Base-by-base conservation (phyloP, 306 rosid species). In the Lagenaria siceraria region DNA sequence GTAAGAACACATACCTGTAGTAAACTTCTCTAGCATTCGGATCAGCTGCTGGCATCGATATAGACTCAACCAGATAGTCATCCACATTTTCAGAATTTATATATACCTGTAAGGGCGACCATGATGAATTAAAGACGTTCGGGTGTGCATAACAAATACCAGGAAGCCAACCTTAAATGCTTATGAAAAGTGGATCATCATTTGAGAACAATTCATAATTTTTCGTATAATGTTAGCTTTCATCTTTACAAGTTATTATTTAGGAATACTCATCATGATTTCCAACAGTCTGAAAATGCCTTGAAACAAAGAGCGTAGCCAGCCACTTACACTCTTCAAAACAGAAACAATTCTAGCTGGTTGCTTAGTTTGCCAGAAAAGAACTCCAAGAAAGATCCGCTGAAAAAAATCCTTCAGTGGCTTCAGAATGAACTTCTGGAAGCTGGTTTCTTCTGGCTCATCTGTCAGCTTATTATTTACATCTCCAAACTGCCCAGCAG, bases 351-450 rank as follows among this genome's bases (percentile, higher is more conserved):
- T 75, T 35, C 93, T 90, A 77, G 97, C 85, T 1, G 97, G 99
- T 80, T 90, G 97, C 87, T 90, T 95, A 52, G 97, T 81, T 84
- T 92, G 99, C 97, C 99, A 92, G 89, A 95, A 92, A 79, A 92
- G 79, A 83, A 95, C 78, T 48, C 97, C 97, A 77, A 92, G 97
- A 81, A 88, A 89, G 29, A 90, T 61, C 38, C 97, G 89, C 87
- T 90, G 99, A 77, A 95, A 90, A 77, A 83, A 75, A 78, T 92
- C 96, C 90, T 90, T 89, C 84, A 95, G 53, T 21, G 97, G 97
- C 81, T 90, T 95, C 54, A 86, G 33, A 43, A 92, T 17, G 75
- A 83, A 78, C 87, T 88, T 95, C 83, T 86, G 91, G 0, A 88
- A 46, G 76, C 82, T 7, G 9, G 91, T 82, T 89, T 92, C 97